A percentile compares a stretch with the other conserved stretches of the same genome.
These are phyloP conservation scores for Oligophagozyma castellii DNA, from an alignment of 1,139 yeast species.

Conservation along the genomic window DNA sequence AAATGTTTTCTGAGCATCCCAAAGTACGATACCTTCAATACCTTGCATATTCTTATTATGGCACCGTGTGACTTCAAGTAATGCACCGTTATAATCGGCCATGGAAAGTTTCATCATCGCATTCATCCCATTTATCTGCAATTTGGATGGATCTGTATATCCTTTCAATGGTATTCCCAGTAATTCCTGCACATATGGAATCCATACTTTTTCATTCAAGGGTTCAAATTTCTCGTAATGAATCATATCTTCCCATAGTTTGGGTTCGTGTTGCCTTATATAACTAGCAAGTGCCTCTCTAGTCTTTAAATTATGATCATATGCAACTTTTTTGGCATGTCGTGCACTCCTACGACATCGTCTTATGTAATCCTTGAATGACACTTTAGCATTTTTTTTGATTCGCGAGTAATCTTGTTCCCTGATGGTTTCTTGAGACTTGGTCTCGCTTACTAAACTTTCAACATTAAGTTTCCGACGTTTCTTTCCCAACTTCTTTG, in stretches of 20 bases:
- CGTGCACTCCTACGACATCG: constrained; percentile 8
- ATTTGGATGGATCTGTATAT: constrained; percentile 8
- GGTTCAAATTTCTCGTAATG: constrained; percentile 14
- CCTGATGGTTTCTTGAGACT: constrained; percentile 2
- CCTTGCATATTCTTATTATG: constrained; percentile 50
- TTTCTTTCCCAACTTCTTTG: constrained; percentile 11
- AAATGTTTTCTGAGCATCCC: constrained; percentile 75
- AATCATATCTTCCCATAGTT: constrained; percentile 13
- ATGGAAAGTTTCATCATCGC: constrained; percentile 46
- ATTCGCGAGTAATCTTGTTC: constrained; percentile 13
- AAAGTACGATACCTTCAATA: constrained; percentile 60
- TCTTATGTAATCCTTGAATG: constrained; percentile 17
- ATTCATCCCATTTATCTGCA: constrained; percentile 14
- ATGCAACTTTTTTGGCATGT: constrained; percentile 11
- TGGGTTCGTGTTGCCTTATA: constrained; percentile 9
- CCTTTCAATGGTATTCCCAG: constrained; percentile 13
- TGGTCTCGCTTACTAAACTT: constrained; percentile 2
- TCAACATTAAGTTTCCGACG: constrained; percentile 9
- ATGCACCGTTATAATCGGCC: constrained; percentile 79
- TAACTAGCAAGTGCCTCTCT: constrained; percentile 6
- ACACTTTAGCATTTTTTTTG: constrained; percentile 18
- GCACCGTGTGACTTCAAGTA: constrained; percentile 44
- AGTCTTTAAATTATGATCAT: constrained; percentile 8
- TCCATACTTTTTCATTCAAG: constrained; percentile 22
- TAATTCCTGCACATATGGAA: constrained; percentile 21